phyloP scores from a whole-genome alignment of 208 protist species.

The Wallacemonas sp. region DNA sequence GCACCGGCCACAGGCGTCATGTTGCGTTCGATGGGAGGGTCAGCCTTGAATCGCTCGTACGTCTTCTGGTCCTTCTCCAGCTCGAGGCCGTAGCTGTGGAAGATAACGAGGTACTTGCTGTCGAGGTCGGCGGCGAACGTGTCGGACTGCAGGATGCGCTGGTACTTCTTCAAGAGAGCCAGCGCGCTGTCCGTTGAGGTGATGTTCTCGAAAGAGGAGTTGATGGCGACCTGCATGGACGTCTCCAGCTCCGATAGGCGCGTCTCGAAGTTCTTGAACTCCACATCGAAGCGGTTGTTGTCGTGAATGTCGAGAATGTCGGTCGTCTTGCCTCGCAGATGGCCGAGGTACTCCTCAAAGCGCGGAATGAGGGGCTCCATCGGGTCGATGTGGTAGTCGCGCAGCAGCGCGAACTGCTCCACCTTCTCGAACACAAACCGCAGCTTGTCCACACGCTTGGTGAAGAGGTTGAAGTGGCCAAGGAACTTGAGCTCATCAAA shows the following conservation, averaged over 20 bases:
- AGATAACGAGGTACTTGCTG: constrained; percentile 95
- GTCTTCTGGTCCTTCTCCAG: constrained; percentile 95
- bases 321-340: constrained; percentile 91
- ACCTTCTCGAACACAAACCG: constrained; percentile 95
- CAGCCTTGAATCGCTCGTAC: constrained; percentile 95
- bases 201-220: constrained; percentile 96
- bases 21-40: constrained; percentile 94
- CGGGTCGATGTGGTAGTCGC: constrained; percentile 92
- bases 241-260: constrained; percentile 94
- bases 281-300: constrained; percentile 94
- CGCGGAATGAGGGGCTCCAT: constrained; percentile 93
- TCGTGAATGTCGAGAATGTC: constrained; percentile 95
- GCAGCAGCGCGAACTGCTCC: constrained; percentile 95
- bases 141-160: constrained; percentile 91
- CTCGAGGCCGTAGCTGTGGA: constrained; percentile 95
- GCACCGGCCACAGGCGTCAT: constrained; percentile 94
- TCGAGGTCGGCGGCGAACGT: constrained; percentile 92
- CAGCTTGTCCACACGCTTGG: constrained; percentile 96
- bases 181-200: constrained; percentile 93
- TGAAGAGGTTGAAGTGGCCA: constrained; percentile 97
- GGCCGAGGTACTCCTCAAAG: constrained; percentile 92
- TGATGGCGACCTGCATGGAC: constrained; percentile 94
- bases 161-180: constrained; percentile 92
- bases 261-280: constrained; percentile 96
- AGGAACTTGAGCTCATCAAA: constrained; percentile 97